A percentile compares a stretch with the other conserved stretches of the same genome.
Evolutionary conservation across 2,329 filamentous ascomycete genomes (phyloP).

Genomic region (Cercospora sesami): DNA sequence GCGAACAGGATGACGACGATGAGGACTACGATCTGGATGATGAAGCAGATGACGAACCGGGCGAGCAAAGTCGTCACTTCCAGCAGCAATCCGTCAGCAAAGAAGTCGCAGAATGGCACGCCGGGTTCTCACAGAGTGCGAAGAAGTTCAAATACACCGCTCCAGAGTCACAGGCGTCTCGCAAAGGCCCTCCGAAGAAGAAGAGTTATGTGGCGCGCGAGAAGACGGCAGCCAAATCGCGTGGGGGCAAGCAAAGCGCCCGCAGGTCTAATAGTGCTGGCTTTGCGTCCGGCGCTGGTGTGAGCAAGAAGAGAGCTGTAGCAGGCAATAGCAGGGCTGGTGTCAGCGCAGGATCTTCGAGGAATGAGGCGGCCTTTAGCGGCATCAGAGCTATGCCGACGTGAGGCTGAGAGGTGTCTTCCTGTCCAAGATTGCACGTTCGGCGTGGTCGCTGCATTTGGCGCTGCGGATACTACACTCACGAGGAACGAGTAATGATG

Average conservation of each 20-base stretch:
- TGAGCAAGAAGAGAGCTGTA: slow-evolving; percentile 5
- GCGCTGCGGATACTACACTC: neutral
- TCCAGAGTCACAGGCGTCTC: slow-evolving; percentile 4
- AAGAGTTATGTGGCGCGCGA: slow-evolving; percentile 5
- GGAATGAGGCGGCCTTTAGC: neutral
- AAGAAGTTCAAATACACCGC: slow-evolving; percentile 7
- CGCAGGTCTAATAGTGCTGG: slow-evolving; percentile 9
- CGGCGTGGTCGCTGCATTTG: neutral
- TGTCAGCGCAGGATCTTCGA: neutral
- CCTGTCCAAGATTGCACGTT: too few relatives aligned
- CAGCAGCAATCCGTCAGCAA: slow-evolving; percentile 4
- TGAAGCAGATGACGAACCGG: slow-evolving; percentile 36
- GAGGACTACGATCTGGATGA: slow-evolving; percentile 4
- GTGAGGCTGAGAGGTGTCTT: neutral
- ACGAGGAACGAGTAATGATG: neutral
- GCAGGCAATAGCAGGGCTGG: neutral
- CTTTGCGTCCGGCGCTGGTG: slow-evolving; percentile 12
- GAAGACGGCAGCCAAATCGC: neutral
- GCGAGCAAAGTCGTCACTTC: slow-evolving; percentile 20
- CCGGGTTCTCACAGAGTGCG: slow-evolving; percentile 7
- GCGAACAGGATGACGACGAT: slow-evolving; percentile 21
- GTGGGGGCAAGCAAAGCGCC: neutral
- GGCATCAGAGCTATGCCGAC: slow-evolving; percentile 6
- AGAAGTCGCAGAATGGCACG: slow-evolving; percentile 15
- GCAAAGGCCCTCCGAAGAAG: neutral